These are phyloP conservation scores for Euphrasia confusa DNA, from an alignment of 257 asterid species.

Conservation along the genomic window DNA sequence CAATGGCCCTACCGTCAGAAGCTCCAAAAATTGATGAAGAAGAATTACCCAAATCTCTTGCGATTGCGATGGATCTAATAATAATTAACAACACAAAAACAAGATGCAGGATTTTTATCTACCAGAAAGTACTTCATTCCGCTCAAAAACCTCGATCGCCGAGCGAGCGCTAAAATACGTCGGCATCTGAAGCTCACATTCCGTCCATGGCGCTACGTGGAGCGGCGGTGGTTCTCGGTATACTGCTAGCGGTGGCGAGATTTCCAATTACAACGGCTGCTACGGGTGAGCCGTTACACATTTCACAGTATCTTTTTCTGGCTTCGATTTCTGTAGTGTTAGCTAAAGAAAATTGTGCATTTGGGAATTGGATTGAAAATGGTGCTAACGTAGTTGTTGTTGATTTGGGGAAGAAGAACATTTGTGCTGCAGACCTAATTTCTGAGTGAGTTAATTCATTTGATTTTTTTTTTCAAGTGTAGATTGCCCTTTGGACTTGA, in stretches of 20 bases:
- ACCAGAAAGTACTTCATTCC: conserved; percentile 25
- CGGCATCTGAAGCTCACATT: conserved; percentile 23
- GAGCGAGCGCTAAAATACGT: conserved; percentile 28
- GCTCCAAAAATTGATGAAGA: conserved; percentile 19
- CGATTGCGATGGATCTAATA: conserved; percentile 4
- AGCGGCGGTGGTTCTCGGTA: conserved; percentile 31
- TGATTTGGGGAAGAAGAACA: conserved; percentile 24
- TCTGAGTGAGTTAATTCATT: no score
- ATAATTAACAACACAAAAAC: background rate
- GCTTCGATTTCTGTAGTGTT: background rate
- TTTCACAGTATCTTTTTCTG: background rate
- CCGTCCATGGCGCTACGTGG: conserved; percentile 45
- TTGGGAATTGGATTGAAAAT: no score
- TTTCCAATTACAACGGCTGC: conserved; percentile 41
- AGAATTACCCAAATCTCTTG: conserved; percentile 3
- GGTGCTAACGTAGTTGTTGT: background rate
- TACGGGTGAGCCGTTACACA: conserved; percentile 36
- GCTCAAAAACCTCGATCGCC: conserved; percentile 11
- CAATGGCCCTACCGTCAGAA: conserved; percentile 22
- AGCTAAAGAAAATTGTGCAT: background rate
- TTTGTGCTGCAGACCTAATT: background rate
- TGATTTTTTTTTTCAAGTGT: conserved; percentile 21
- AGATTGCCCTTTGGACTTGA: conserved; percentile 88
- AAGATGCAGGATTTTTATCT: background rate
- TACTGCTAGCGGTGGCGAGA: conserved; percentile 27